These are phyloP conservation scores for Glebionis coronaria DNA, from an alignment of 129 eudicot genomes.

Conservation along the genomic window DNA sequence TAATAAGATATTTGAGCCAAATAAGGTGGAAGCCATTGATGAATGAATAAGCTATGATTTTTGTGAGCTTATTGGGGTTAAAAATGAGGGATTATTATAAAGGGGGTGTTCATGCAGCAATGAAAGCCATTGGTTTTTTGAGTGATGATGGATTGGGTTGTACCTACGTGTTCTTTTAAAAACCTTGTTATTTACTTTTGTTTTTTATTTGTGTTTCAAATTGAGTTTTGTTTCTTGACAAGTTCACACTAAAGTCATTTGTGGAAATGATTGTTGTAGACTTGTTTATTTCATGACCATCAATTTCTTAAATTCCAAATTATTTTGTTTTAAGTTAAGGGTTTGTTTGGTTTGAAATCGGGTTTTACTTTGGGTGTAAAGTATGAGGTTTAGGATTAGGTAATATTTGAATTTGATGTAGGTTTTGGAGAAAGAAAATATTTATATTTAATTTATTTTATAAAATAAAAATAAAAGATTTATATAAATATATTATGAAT, in stretches of 20 bases:
- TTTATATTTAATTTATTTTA: too few species aligned
- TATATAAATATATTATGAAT: too few species aligned
- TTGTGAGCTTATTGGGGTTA: conserved; percentile 6
- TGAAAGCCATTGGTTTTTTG: conserved; percentile 40
- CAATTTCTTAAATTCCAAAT: too few species aligned
- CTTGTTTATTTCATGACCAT: conserved; percentile 13
- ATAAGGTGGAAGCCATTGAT: conserved; percentile 59
- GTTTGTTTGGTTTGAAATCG: too few species aligned
- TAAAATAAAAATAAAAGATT: too few species aligned
- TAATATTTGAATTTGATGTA: too few species aligned
- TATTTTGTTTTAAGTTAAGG: too few species aligned
- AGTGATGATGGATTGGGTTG: conserved; percentile 40
- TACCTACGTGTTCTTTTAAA: conserved; percentile 42
- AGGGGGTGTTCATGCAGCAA: conserved; percentile 32
- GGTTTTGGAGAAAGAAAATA: too few species aligned
- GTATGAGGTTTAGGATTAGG: too few species aligned
- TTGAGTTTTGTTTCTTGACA: conserved; percentile 1
- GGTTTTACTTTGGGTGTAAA: too few species aligned
- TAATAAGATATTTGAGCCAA: conserved; percentile 48
- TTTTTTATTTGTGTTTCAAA: conserved; percentile 1
- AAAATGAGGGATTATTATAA: conserved; percentile 9
- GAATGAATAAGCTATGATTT: too few species aligned
- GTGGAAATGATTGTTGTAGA: too few species aligned
- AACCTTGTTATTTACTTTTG: conserved; percentile 33
- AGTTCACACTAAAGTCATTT: neutral